phyloP scores from a whole-genome alignment of 2,329 filamentous ascomycete genomes.

The Fusarium mexicanum region DNA sequence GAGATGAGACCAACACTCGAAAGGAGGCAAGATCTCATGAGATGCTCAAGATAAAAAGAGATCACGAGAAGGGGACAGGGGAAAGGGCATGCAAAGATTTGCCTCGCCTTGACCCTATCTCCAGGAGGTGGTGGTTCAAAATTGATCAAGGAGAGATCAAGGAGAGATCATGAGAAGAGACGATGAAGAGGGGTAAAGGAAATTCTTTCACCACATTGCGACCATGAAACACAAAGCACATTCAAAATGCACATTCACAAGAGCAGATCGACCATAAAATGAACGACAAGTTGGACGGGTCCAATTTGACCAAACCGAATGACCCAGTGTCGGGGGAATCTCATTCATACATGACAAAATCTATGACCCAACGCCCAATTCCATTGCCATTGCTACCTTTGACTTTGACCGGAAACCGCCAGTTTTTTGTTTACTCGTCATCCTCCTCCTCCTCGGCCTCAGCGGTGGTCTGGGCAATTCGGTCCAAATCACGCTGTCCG shows the following conservation, averaged over 20 bases:
- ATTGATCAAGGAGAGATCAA: not conserved
- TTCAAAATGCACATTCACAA: constrained; percentile 12
- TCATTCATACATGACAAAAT: constrained; percentile 55
- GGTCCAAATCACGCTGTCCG: constrained; percentile 99
- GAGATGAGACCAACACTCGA: too few relatives aligned
- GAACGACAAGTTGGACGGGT: constrained; percentile 45
- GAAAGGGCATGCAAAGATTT: too few relatives aligned
- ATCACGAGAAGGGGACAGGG: not conserved
- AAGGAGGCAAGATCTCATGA: not conserved
- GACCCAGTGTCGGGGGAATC: constrained; percentile 51
- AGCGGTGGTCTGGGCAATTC: constrained; percentile 83
- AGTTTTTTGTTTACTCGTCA: constrained; percentile 68
- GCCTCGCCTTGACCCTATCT: not conserved
- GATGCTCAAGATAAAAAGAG: too few relatives aligned
- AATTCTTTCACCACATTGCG: not conserved
- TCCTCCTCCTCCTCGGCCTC: constrained; percentile 76
- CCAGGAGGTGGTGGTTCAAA: not conserved
- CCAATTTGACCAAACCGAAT: constrained; percentile 50
- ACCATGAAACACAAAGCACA: not conserved
- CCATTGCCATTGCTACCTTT: constrained; percentile 42
- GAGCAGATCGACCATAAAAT: constrained; percentile 12
- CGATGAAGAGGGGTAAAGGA: not conserved
- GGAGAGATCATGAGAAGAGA: not conserved
- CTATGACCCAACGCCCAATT: constrained; percentile 55
- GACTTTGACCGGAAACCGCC: constrained; percentile 33